Percentiles rank a stretch among this genome's conserved stretches.
Conservation (phyloP, 306 rosid genomes). For the Prunus persica region DNA sequence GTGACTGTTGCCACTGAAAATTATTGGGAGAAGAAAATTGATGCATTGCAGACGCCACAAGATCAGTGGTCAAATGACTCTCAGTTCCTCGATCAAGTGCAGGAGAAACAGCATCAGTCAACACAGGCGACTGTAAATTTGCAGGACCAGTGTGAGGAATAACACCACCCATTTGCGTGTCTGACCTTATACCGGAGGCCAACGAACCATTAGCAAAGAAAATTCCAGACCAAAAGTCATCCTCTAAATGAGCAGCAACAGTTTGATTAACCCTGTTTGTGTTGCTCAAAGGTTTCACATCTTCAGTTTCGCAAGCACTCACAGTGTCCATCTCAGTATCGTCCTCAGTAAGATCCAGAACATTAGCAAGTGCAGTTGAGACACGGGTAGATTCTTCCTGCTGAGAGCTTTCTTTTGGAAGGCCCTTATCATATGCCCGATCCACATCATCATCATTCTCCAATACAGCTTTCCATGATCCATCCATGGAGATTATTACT, state of each 20-base stretch:
- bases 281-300: constrained; percentile 51
- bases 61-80: constrained; percentile 32
- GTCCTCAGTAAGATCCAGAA: constrained; percentile 73
- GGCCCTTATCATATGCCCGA: constrained; percentile 31
- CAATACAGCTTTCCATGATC: constrained; percentile 77
- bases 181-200: constrained; percentile 25
- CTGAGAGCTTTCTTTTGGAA: constrained; percentile 40
- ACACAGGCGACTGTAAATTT: constrained; percentile 26
- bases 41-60: constrained; percentile 36
- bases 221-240: constrained; percentile 48
- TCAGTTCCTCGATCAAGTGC: constrained; percentile 47
- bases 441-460: constrained; percentile 41
- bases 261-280: constrained; percentile 30
- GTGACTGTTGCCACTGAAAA: constrained; percentile 42
- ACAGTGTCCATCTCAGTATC: constrained; percentile 48
- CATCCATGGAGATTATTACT: constrained; percentile 71
- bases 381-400: constrained; percentile 34
- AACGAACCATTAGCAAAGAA: neutral
- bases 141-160: constrained; percentile 17
- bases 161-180: constrained; percentile 33
- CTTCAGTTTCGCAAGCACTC: constrained; percentile 37
- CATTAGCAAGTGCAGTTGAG: constrained; percentile 21
- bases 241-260: constrained; percentile 38
- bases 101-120: constrained; percentile 41
- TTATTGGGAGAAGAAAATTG: constrained; percentile 36